phyloP scores from a whole-genome alignment of 371 early-diverging fungal genomes.

The Mucor circinelloides region DNA sequence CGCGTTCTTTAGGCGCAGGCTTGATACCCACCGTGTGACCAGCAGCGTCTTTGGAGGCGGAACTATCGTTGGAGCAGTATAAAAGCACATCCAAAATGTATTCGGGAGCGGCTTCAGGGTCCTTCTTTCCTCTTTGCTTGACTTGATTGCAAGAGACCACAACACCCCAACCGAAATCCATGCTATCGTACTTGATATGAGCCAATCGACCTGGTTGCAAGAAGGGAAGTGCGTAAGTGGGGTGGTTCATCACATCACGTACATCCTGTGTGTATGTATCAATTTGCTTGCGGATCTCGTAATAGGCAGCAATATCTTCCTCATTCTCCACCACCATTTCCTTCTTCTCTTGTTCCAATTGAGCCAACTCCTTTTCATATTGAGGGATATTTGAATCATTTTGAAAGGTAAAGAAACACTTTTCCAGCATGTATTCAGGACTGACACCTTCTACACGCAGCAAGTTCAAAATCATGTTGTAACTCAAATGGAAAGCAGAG shows the following conservation, averaged over 20 bases:
- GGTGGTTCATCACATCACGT: slow-evolving; percentile 82
- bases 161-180: slow-evolving; percentile 96
- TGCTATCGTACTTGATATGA: slow-evolving; percentile 61
- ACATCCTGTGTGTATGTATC: slow-evolving; percentile 66
- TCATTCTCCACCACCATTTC: slow-evolving; percentile 71
- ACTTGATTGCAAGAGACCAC: slow-evolving; percentile 58
- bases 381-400: slow-evolving; percentile 83
- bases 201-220: slow-evolving; percentile 89
- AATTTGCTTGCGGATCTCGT: slow-evolving; percentile 77
- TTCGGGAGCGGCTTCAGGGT: slow-evolving; percentile 36
- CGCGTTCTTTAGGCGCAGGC: slow-evolving; percentile 64
- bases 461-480: slow-evolving; percentile 99
- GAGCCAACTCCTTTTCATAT: slow-evolving; percentile 61
- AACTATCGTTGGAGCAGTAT: slow-evolving; percentile 68
- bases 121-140: slow-evolving; percentile 31
- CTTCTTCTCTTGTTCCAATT: slow-evolving; percentile 61
- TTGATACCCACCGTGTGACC: slow-evolving; percentile 58
- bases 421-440: slow-evolving; percentile 94
- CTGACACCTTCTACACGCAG: slow-evolving; percentile 97
- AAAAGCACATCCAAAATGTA: slow-evolving; percentile 87
- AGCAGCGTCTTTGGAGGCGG: slow-evolving; percentile 57
- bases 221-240: slow-evolving; percentile 78
- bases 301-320: slow-evolving; percentile 71
- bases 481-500: slow-evolving; percentile 98
- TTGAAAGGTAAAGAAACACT: slow-evolving; percentile 98